These are phyloP conservation scores for Wickerhamomyces chambardii DNA, from an alignment of 805 yeast genomes.

Conservation along the genomic window DNA sequence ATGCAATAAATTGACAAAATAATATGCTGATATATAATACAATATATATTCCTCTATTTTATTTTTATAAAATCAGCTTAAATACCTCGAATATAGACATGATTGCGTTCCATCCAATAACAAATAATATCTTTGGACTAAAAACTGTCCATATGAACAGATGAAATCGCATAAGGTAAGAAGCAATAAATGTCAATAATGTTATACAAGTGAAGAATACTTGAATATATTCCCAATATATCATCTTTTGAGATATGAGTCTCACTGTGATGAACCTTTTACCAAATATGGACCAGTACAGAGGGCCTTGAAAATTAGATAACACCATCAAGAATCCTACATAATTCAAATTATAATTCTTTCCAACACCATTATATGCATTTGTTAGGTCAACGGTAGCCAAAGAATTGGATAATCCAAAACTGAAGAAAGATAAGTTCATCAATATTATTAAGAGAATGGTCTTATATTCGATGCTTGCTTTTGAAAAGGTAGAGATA, in stretches of 20 bases:
- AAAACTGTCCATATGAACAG: slow-evolving; percentile 97
- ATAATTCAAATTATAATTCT: slow-evolving; percentile 54
- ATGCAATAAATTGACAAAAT: too few species aligned
- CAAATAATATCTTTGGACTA: slow-evolving; percentile 83
- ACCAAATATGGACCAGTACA: slow-evolving; percentile 71
- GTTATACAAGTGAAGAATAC: slow-evolving; percentile 55
- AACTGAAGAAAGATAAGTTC: slow-evolving; percentile 71
- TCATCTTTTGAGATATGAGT: too few species aligned
- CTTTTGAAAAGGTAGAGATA: slow-evolving; percentile 2
- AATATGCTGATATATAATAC: too few species aligned
- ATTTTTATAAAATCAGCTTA: too few species aligned
- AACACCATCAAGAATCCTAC: slow-evolving; percentile 77
- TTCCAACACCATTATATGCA: slow-evolving; percentile 82
- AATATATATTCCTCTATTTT: too few species aligned
- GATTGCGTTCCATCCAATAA: too few species aligned
- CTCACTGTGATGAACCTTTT: too few species aligned
- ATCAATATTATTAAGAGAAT: slow-evolving; percentile 63
- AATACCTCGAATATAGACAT: too few species aligned
- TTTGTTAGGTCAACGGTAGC: slow-evolving; percentile 88
- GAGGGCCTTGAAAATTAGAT: slow-evolving; percentile 80
- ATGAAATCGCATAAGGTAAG: slow-evolving; percentile 71
- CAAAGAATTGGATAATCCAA: slow-evolving; percentile 88
- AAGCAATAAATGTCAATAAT: slow-evolving; percentile 52
- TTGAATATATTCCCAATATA: too few species aligned
- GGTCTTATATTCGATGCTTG: too few species aligned